phyloP scores from a whole-genome alignment of 306 rosid species.

The Psophocarpus tetragonolobus region DNA sequence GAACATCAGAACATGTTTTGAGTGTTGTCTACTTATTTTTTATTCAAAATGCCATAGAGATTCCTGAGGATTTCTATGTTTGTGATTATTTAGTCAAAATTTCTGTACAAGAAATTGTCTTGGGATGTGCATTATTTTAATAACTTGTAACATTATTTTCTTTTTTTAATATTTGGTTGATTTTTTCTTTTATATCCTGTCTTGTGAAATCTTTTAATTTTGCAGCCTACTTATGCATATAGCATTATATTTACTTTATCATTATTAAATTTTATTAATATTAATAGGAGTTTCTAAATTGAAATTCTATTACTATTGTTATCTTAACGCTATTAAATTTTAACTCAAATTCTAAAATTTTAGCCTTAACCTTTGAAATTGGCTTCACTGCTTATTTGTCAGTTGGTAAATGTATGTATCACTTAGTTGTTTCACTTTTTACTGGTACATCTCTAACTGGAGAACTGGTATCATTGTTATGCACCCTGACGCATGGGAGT shows the following conservation, averaged over 20 bases:
- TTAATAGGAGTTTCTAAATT: neutral
- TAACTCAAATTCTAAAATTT: neutral
- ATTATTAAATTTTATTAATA: neutral
- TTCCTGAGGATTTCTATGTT: neutral
- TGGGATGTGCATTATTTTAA: neutral
- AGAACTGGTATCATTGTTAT: neutral
- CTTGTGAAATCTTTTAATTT: neutral
- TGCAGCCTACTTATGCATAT: neutral
- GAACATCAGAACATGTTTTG: neutral
- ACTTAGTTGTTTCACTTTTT: neutral
- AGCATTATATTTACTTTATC: neutral
- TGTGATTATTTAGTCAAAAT: neutral
- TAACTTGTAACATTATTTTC: neutral
- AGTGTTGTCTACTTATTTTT: neutral
- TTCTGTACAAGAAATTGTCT: neutral
- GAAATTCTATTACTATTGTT: neutral
- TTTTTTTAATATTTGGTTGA: neutral
- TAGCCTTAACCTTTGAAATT: neutral
- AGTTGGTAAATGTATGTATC: conserved; percentile 17
- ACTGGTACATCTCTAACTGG: neutral
- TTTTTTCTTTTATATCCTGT: neutral
- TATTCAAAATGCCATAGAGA: conserved; percentile 9
- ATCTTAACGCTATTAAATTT: neutral
- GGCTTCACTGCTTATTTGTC: conserved; percentile 14
- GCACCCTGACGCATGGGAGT: neutral